These are phyloP conservation scores for Lycium barbarum DNA, from an alignment of 257 asterid genomes.

Conservation along the genomic window DNA sequence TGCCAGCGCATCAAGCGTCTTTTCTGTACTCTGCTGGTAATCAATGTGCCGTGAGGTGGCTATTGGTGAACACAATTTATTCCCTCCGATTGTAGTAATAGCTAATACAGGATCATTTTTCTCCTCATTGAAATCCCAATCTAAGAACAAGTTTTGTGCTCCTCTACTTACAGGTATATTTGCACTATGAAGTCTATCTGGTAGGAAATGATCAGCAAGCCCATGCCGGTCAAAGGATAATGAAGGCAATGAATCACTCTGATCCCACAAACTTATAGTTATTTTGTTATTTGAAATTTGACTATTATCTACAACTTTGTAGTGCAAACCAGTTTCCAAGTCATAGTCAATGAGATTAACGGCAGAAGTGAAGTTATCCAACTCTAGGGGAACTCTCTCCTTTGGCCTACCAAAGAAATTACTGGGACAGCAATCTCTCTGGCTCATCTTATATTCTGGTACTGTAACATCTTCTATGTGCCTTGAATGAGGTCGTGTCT, in stretches of 20 bases:
- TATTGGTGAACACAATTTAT: slow-evolving; percentile 34
- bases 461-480: slow-evolving; percentile 35
- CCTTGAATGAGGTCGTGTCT: slow-evolving; percentile 43
- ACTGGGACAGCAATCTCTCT: slow-evolving; percentile 43
- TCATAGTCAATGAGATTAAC: slow-evolving; percentile 36
- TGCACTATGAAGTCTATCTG: slow-evolving; percentile 44
- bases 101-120: slow-evolving; percentile 39
- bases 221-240: slow-evolving; percentile 42
- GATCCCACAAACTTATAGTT: slow-evolving; percentile 36
- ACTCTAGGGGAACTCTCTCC: slow-evolving; percentile 42
- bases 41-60: slow-evolving; percentile 44
- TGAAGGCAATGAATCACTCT: slow-evolving; percentile 44
- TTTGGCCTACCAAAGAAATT: slow-evolving; percentile 38
- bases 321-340: slow-evolving; percentile 37
- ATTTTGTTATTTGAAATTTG: slow-evolving; percentile 33
- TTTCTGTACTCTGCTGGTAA: slow-evolving; percentile 42
- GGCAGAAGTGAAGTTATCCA: slow-evolving; percentile 42
- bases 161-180: slow-evolving; percentile 44
- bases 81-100: slow-evolving; percentile 29
- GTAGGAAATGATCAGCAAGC: slow-evolving; percentile 39
- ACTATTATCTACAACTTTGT: slow-evolving; percentile 39
- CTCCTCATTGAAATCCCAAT: slow-evolving; percentile 48
- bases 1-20: slow-evolving; percentile 34
- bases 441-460: slow-evolving; percentile 25
- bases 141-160: slow-evolving; percentile 47